Base-by-base conservation (phyloP, 805 yeast genomes). In the Jamesozyma gamospora region DNA sequence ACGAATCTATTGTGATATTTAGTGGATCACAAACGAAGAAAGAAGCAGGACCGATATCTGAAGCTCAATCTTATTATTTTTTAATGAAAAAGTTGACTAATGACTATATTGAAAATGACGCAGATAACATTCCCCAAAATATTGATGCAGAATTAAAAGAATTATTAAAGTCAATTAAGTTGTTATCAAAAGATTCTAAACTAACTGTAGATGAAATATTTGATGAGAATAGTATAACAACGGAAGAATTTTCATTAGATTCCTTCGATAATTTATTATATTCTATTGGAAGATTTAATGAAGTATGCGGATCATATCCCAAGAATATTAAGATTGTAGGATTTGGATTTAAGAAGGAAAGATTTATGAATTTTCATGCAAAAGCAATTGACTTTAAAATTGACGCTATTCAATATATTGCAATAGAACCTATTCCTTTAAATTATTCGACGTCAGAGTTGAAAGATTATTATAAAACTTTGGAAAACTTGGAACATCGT, bases 241-340 rank as follows among this genome's bases (percentile, higher is more conserved):
- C 77, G 1, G 95, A 84, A 51, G 88, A 81, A 48, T 79, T 58
- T 54, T 86, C 94, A 0, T 62, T 85, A 30, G 94, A 84, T 56
- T 82, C 92, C 1, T 79, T 79, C 53, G 94, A 84, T 52, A 84
- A 84, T 56, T 71, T 83, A 5, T 43, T 82, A 3, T 82, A 75
- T 55, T 74, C 81, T 46, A 47, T 80, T 2, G 65, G 72, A 28
- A 61, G 75, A 37, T 82, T 68, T 52, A 55, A 69, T 25, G 76
- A 78, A 46, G 43, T 68, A 2, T 54, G 62, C 3, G 63, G 67
- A 0, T 17, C 8, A 1, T 79, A 70, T 44, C 94, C 94, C 0
- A 33, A 48, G 0, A 47, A 47, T 2, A 62, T 83, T 3, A 72
- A 76, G 0, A 67, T 85, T 3, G 72, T 77, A 3, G 92, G 94